phyloP scores from a whole-genome alignment of 257 asterid species.

The Nicotiana paniculata region DNA sequence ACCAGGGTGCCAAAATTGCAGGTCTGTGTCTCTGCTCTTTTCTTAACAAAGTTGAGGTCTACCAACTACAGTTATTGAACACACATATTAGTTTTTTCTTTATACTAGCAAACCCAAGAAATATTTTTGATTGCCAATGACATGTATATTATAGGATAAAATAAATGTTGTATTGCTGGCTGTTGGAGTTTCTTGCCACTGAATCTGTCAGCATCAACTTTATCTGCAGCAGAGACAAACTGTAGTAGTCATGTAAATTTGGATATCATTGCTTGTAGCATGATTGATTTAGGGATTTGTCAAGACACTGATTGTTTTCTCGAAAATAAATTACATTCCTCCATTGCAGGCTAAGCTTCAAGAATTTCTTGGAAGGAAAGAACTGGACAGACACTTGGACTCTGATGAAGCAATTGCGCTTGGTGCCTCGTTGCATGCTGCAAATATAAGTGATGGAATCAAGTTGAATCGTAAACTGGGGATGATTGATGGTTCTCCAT shows the following conservation, averaged over 20 bases:
- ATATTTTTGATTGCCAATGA: not conserved
- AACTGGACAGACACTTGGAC: slow-evolving; percentile 89
- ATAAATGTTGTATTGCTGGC: not conserved
- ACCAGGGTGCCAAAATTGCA: slow-evolving; percentile 98
- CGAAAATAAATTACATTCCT: not conserved
- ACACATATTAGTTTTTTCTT: not conserved
- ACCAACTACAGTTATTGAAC: not conserved
- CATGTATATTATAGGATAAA: not conserved
- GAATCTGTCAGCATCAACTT: not conserved
- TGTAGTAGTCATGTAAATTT: not conserved
- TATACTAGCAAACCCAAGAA: not conserved
- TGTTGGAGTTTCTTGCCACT: not conserved
- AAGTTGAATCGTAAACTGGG: slow-evolving; percentile 97
- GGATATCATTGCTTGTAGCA: not conserved
- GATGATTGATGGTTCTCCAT: slow-evolving; percentile 92
- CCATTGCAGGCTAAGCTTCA: slow-evolving; percentile 80
- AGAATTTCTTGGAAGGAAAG: slow-evolving; percentile 92
- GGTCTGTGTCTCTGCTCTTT: slow-evolving; percentile 35
- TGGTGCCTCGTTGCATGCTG: slow-evolving; percentile 96
- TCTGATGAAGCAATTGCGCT: slow-evolving; percentile 96
- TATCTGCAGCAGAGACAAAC: not conserved
- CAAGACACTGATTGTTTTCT: slow-evolving; percentile 9
- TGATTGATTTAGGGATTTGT: not conserved
- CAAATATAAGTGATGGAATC: slow-evolving; percentile 97
- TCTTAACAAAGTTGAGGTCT: not conserved